Base-by-base conservation (phyloP, 768 basidiomycete genomes). In the Lactarius evosmus region DNA sequence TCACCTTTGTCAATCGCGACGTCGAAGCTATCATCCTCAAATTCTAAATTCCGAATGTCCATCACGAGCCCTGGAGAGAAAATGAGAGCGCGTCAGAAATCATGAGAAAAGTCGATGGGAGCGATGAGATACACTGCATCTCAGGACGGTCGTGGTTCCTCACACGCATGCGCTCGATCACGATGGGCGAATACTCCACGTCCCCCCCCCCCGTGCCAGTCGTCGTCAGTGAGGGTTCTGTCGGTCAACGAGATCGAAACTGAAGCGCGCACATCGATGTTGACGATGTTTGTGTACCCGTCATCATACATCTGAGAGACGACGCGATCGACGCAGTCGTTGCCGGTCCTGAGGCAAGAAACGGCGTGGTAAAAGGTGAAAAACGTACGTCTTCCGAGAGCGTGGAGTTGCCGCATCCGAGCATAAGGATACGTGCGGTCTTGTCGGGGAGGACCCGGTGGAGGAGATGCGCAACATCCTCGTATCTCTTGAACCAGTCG, bases 401-500 rank as follows among this genome's bases (percentile, higher is more conserved):
- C 60, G 75, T 89, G 3, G 91, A 91, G 73, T 93, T 93, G 11
- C 92, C 91, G 70, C 91, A 93, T 59, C 89, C 90, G 19, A 94
- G 83, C 81, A 94, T 88, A 51, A 93, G 74, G 66, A 93, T 88
- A 29, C 80, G 78, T 2, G 85, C 79, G 4, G 72, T 70, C 72
- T 81, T 87, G 65, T 83, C 75, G 0, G 89, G 89, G 25, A 94
- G 80, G 34, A 88, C 75, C 36, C 81, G 81, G 44, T 80, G 79
- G 22, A 94, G 73, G 22, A 87, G 74, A 54, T 80, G 74, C 7
- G 85, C 80, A n/a, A 94, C 77, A 61, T 94, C 91, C 2, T 74
- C 72, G 69, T 93, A 94, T 9, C 85, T 84, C 72, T 91, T 93
- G 78, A 93, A 93, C 92, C 92, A 94, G 75, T 94, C 92, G 66